phyloP scores from a whole-genome alignment of 495 filamentous ascomycete species.

The Pseudomonodictys pantanalensis region DNA sequence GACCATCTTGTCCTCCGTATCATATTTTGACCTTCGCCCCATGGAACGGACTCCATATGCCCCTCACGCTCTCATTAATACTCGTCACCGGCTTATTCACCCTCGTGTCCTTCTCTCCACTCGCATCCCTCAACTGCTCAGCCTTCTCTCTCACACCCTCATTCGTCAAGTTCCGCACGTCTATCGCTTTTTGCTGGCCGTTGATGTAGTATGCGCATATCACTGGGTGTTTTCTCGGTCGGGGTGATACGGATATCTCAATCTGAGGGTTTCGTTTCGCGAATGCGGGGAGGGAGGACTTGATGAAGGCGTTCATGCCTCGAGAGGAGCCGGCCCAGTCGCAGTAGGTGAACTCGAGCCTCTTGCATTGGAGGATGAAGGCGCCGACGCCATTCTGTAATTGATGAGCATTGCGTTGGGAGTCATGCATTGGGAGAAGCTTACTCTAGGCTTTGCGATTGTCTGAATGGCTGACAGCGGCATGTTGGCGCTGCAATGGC shows the following conservation, averaged over 20 bases:
- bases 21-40: constrained; percentile 46
- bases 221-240: constrained; percentile 81
- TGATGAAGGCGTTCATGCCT: constrained; percentile 90
- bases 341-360: constrained; percentile 93
- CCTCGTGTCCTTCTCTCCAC: constrained; percentile 78
- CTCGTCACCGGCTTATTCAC: constrained; percentile 79
- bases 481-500: constrained; percentile 51
- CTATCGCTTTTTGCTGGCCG: constrained; percentile 79
- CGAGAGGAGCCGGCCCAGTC: constrained; percentile 86
- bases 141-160: constrained; percentile 80
- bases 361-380: constrained; percentile 96
- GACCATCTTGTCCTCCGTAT: background rate
- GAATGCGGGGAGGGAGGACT: constrained; percentile 69
- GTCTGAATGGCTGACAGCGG: constrained; percentile 59
- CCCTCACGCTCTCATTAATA: constrained; percentile 88
- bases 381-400: constrained; percentile 89
- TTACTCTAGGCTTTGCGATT: constrained; percentile 62
- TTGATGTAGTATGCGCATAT: constrained; percentile 88
- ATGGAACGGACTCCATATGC: constrained; percentile 93
- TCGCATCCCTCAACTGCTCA: constrained; percentile 74
- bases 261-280: constrained; percentile 79
- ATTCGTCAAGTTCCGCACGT: constrained; percentile 79
- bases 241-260: constrained; percentile 85
- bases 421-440: constrained; percentile 8
- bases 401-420: background rate